phyloP scores from a whole-genome alignment of 805 yeast genomes.

The Saturnispora hagleri region DNA sequence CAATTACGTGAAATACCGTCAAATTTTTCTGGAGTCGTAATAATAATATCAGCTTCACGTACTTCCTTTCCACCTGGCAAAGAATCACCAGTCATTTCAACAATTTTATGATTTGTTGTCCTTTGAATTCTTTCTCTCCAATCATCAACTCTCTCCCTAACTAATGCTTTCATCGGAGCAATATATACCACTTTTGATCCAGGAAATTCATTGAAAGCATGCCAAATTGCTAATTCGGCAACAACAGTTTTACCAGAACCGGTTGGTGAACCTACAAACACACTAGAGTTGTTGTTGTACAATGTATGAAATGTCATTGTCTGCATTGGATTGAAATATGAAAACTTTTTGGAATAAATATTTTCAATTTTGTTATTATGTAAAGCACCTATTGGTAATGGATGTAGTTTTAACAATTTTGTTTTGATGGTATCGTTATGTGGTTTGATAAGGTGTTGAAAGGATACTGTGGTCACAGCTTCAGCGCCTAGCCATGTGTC shows the following conservation, averaged over 20 bases:
- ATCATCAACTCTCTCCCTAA: conserved; percentile 74
- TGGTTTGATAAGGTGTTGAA: conserved; percentile 85
- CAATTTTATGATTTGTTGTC: conserved; percentile 43
- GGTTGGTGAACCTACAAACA: conserved; percentile 94
- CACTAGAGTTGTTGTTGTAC: conserved; percentile 69
- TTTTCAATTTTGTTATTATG: conserved; percentile 58
- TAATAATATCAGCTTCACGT: conserved; percentile 60
- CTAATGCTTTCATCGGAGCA: conserved; percentile 87
- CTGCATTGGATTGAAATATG: conserved; percentile 96
- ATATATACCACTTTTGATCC: conserved; percentile 73
- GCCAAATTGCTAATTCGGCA: conserved; percentile 96
- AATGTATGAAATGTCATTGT: conserved; percentile 91
- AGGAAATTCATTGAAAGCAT: conserved; percentile 79
- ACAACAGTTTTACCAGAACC: conserved; percentile 98
- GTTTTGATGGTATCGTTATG: conserved; percentile 82
- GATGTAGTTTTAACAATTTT: conserved; percentile 67
- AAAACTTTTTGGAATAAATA: conserved; percentile 60
- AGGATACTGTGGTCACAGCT: conserved; percentile 64
- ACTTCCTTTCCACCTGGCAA: conserved; percentile 63
- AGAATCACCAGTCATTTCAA: conserved; percentile 78
- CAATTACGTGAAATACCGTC: conserved; percentile 84
- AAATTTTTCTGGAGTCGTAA: conserved; percentile 80
- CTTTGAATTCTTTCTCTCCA: conserved; percentile 51
- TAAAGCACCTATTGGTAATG: conserved; percentile 75
- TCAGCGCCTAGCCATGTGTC: conserved; percentile 91